Evolutionary conservation across 2,329 filamentous ascomycete species (phyloP).

Genomic region (Dactylellina parvicollis): DNA sequence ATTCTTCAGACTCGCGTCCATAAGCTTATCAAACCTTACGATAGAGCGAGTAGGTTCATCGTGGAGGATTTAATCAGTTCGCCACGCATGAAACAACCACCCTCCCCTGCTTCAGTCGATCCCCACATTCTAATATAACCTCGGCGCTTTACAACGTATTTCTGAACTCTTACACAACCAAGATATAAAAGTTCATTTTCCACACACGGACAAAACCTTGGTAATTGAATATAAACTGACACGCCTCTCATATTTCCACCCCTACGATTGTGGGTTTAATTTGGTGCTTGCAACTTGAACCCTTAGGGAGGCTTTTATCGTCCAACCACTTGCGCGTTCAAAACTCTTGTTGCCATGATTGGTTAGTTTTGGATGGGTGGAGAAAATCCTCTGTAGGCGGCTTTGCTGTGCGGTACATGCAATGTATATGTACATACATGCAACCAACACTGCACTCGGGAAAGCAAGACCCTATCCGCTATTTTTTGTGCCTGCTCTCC

Average conservation of each 20-base stretch:
- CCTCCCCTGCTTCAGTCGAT: conserved; percentile 4
- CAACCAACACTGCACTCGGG: conserved; percentile 2
- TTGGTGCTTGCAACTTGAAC: no score
- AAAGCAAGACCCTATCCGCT: background rate
- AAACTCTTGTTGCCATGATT: conserved; percentile 7
- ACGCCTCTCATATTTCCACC: no score
- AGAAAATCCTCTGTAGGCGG: background rate
- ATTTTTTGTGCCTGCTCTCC: conserved; percentile 7
- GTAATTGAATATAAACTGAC: no score
- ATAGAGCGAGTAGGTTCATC: background rate
- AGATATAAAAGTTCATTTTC: no score
- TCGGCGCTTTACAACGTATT: no score
- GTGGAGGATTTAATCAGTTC: background rate
- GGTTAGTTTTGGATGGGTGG: background rate
- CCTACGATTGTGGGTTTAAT: no score
- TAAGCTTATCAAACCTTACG: background rate
- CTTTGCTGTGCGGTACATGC: conserved; percentile 11
- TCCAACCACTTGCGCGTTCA: conserved; percentile 15
- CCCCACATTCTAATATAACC: background rate
- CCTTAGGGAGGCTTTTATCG: conserved; percentile 11
- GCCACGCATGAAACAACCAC: background rate
- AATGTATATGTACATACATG: conserved; percentile 25
- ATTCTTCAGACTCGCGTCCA: background rate
- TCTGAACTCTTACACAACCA: no score
- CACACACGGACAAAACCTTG: no score